Percentiles rank a stretch among this genome's conserved stretches.
These are phyloP conservation scores for Jaapia argillacea DNA, from an alignment of 768 basidiomycete genomes.

Conservation along the genomic window DNA sequence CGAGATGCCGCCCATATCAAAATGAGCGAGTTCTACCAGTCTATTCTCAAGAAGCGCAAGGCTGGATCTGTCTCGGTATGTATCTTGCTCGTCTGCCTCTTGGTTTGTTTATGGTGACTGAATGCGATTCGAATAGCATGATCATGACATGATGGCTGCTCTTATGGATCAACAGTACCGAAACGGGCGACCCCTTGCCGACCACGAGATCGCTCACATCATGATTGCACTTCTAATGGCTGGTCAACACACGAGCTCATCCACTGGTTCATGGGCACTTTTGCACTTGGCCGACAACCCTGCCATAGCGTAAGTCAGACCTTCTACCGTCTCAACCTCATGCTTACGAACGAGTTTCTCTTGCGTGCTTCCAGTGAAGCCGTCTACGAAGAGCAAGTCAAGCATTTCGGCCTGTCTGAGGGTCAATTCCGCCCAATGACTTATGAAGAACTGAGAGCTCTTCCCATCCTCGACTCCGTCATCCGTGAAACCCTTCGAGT, in stretches of 20 bases:
- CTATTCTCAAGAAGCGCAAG: constrained; percentile 71
- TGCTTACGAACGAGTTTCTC: no score
- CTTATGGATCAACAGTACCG: constrained; percentile 80
- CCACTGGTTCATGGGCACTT: constrained; percentile 84
- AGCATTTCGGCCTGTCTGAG: constrained; percentile 68
- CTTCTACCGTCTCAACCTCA: background rate
- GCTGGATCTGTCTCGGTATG: constrained; percentile 34
- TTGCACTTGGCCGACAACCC: constrained; percentile 76
- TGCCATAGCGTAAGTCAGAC: constrained; percentile 55
- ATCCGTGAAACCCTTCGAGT: constrained; percentile 91
- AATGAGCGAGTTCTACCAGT: constrained; percentile 89
- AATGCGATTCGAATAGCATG: constrained; percentile 34
- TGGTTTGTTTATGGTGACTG: background rate
- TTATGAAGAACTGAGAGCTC: constrained; percentile 76
- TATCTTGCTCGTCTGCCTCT: constrained; percentile 2
- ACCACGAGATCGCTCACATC: constrained; percentile 94
- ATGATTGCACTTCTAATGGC: constrained; percentile 99
- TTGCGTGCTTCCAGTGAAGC: constrained; percentile 43
- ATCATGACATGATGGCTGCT: constrained; percentile 88
- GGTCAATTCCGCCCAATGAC: constrained; percentile 73
- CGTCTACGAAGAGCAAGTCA: constrained; percentile 85
- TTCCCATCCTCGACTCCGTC: constrained; percentile 78
- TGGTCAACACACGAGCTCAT: constrained; percentile 96
- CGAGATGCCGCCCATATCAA: constrained; percentile 86
- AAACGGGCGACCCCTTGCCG: constrained; percentile 62